phyloP scores from a whole-genome alignment of 352 stramenopile species.

The Globisporangium mamillatum region DNA sequence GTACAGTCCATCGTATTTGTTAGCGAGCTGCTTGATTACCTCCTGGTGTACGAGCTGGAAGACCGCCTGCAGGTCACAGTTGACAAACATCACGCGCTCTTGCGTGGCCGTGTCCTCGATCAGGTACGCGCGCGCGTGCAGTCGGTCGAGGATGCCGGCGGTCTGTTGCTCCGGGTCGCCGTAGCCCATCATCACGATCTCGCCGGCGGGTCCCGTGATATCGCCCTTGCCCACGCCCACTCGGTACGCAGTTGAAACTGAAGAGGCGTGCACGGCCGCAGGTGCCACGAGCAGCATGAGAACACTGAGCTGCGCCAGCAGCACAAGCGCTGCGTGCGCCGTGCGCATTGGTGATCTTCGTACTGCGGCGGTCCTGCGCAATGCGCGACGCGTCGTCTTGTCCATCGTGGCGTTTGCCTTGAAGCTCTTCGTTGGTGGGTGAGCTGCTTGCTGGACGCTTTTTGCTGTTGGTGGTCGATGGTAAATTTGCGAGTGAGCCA shows the following conservation, averaged over 20 bases:
- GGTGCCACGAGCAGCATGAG: not conserved
- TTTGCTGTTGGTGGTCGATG: not conserved
- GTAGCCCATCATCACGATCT: slow-evolving; percentile 73
- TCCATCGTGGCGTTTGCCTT: not conserved
- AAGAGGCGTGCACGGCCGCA: not conserved
- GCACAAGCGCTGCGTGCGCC: not conserved
- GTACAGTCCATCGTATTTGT: slow-evolving; percentile 39
- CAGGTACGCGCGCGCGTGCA: slow-evolving; percentile 64
- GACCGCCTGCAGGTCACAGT: slow-evolving; percentile 42
- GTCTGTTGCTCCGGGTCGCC: slow-evolving; percentile 42
- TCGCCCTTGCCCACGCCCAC: slow-evolving; percentile 58
- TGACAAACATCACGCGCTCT: slow-evolving; percentile 39
- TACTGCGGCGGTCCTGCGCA: not conserved
- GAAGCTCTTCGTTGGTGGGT: not conserved
- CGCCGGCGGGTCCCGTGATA: slow-evolving; percentile 53
- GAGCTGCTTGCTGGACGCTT: too few relatives aligned
- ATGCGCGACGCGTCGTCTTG: not conserved
- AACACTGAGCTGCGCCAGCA: not conserved
- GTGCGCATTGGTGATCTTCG: not conserved
- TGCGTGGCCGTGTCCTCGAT: slow-evolving; percentile 35
- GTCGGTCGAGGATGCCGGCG: slow-evolving; percentile 52
- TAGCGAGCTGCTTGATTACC: slow-evolving; percentile 31
- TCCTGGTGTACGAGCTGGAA: slow-evolving; percentile 57
- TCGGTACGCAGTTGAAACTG: slow-evolving; percentile 23
- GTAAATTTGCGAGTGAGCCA: not conserved